Evolutionary conservation across 2,329 filamentous ascomycete genomes (phyloP).

Genomic region (Scedosporium apiospermum): DNA sequence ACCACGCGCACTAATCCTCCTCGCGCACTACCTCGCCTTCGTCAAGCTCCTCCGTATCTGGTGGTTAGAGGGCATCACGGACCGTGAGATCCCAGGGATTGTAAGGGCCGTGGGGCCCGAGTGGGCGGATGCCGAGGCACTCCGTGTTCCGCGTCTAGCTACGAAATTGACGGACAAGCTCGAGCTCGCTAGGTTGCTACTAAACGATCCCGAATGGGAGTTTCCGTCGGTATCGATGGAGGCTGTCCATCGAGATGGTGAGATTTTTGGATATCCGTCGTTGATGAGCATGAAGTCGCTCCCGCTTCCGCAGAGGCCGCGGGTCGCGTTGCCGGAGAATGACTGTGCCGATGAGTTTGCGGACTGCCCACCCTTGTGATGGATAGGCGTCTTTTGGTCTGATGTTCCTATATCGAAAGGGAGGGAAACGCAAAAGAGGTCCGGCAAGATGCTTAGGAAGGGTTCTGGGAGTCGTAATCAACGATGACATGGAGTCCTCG

Average conservation of each 20-base stretch:
- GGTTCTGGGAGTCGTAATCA: too few species aligned
- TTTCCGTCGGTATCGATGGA: background rate
- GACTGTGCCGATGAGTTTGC: background rate
- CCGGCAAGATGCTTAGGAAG: too few species aligned
- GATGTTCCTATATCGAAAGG: too few species aligned
- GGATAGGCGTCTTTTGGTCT: too few species aligned
- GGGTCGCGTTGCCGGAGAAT: background rate
- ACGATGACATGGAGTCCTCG: too few species aligned
- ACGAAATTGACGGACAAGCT: background rate
- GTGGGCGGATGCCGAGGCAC: background rate
- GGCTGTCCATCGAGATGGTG: background rate
- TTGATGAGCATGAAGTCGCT: background rate
- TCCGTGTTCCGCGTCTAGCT: background rate
- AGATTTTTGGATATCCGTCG: background rate
- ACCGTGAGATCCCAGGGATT: constrained; percentile 36
- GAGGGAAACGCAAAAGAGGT: too few species aligned
- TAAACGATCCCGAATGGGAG: constrained; percentile 1
- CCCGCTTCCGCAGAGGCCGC: background rate
- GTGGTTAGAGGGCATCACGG: constrained; percentile 40
- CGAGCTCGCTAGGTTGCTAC: background rate
- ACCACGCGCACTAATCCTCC: constrained; percentile 38
- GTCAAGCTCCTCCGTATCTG: constrained; percentile 35
- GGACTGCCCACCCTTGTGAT: background rate
- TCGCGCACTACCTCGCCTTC: constrained; percentile 44
- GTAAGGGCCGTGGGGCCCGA: background rate